A percentile compares a stretch with the other conserved stretches of the same genome.
Evolutionary conservation across 768 basidiomycete species (phyloP).

Genomic region (Mycena amicta): DNA sequence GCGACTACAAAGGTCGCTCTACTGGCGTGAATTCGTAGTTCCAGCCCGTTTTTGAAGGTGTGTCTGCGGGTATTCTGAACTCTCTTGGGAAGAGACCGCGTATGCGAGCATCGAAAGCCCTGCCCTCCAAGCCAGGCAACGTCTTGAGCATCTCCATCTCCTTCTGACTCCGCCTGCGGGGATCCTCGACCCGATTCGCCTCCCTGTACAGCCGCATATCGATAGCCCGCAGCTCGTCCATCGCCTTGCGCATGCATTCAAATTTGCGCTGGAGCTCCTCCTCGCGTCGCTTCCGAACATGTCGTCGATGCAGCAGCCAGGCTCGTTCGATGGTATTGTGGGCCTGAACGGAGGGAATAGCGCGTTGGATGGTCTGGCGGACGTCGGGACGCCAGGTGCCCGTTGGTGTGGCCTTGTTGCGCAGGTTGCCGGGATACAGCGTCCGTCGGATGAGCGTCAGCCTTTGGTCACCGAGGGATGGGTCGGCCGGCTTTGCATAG

Average conservation of each 20-base stretch:
- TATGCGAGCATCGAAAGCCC: slow-evolving; percentile 74
- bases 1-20: slow-evolving; percentile 47
- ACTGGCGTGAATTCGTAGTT: slow-evolving; percentile 83
- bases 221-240: slow-evolving; percentile 73
- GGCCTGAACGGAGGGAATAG: slow-evolving; percentile 87
- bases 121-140: slow-evolving; percentile 65
- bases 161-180: slow-evolving; percentile 56
- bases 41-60: slow-evolving; percentile 81
- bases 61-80: slow-evolving; percentile 82
- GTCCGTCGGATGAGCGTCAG: slow-evolving; percentile 70
- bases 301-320: slow-evolving; percentile 81
- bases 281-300: slow-evolving; percentile 68
- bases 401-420: slow-evolving; percentile 70
- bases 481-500: slow-evolving; percentile 50
- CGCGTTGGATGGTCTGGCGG: slow-evolving; percentile 70
- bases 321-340: slow-evolving; percentile 93
- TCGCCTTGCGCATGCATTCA: slow-evolving; percentile 78
- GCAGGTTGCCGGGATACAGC: slow-evolving; percentile 79
- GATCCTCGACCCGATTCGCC: slow-evolving; percentile 76
- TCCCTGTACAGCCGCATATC: slow-evolving; percentile 65
- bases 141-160: slow-evolving; percentile 65
- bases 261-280: slow-evolving; percentile 77
- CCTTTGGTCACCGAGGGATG: slow-evolving; percentile 57
- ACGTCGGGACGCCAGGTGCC: slow-evolving; percentile 87
- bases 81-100: slow-evolving; percentile 89